phyloP scores from a whole-genome alignment of 164 flowering plant species.

The Liquidambar formosana region DNA sequence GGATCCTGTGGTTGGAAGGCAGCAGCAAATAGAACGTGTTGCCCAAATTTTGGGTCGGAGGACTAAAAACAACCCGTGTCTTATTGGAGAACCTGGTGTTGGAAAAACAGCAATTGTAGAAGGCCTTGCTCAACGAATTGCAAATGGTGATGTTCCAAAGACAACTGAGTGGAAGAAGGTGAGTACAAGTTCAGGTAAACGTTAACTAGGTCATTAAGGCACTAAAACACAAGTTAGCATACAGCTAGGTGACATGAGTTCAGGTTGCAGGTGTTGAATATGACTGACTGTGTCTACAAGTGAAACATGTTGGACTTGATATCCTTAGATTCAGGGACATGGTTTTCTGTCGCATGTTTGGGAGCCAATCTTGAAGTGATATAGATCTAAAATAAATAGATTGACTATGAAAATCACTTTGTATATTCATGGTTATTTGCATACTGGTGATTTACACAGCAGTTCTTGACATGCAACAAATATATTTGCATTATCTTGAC shows the following conservation, averaged over 20 bases:
- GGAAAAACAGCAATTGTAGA: conserved; percentile 99
- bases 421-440: neutral
- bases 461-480: neutral
- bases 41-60: conserved; percentile 90
- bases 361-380: neutral
- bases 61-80: conserved; percentile 97
- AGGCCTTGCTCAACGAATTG: conserved; percentile 95
- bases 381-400: neutral
- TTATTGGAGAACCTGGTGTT: conserved; percentile 98
- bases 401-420: no score
- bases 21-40: conserved; percentile 85
- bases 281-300: no score
- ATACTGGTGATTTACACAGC: neutral
- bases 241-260: no score
- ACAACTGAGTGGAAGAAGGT: conserved; percentile 97
- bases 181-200: neutral
- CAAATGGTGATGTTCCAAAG: conserved; percentile 94
- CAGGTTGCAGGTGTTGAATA: no score
- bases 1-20: conserved; percentile 99
- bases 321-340: neutral
- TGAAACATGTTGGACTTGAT: neutral
- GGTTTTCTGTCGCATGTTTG: neutral
- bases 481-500: neutral
- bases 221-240: no score
- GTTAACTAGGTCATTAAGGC: neutral